Base-by-base conservation (phyloP, 352 stramenopile genomes). In the Phytophthora ramorum region DNA sequence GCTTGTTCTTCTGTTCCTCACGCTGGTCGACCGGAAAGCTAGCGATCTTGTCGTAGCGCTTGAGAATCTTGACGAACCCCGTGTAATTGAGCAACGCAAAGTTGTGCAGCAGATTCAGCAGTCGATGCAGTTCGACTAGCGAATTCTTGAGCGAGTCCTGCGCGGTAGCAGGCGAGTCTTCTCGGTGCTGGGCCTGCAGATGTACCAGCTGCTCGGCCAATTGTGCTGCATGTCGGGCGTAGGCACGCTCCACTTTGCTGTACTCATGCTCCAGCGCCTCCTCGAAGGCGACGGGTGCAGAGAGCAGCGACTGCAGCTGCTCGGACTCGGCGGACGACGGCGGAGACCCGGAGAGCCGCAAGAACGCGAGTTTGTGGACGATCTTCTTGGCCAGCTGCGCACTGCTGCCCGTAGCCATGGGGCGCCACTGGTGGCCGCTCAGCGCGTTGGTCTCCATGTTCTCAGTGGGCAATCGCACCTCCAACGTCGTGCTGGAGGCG, bases 21-120 rank as follows among this genome's bases (percentile, higher is more conserved):
- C 74, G 73, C 44, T 74, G 37, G 4, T 70, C 66, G 20, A 41
- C 32, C 17, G 66, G 63, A 37, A 85, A 79, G 60, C 85, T 82
- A 13, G 53, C 48, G 38, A 75, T 63, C 34, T 74, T 78, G 73
- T 98, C 96, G 71, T 98, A 92, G 57, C 98, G 98, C 71, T 99
- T 99, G 28, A 98, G 69, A 64, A 99, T 98, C 75, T 99, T 99
- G 19, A 99, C 85, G 70, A 99, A 98, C 13, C 90, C 97, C 0
- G 97, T 99, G 76, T 99, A 99, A 66, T 99, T 99, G 54, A 99
- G 87, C 62, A 99, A 92, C 26, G 93, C 87, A 82, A 97, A 99
- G 75, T 99, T 99, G 34, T 97, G 79, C 51, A 99, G 81, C 34
- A 98, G 76, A 63, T 98, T 98, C 20, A 97, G 69, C 44, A 95